Evolutionary conservation across 2,329 filamentous ascomycete species (phyloP), one percentile per base, ranked within the genome.

Genomic region (Acrocalymma vagum): DNA sequence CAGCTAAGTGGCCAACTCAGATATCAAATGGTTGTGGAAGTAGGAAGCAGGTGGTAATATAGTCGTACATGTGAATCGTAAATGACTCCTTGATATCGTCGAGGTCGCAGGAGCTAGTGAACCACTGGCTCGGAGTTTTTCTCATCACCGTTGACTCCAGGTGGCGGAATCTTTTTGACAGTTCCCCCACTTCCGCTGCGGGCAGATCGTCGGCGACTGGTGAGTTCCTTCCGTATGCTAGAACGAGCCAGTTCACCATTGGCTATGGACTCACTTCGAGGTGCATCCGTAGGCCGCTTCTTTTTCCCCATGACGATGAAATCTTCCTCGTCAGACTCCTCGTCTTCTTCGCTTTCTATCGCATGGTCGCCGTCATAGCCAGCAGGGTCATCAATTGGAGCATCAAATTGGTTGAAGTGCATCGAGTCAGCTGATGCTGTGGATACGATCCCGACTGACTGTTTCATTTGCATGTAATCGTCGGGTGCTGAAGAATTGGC

Each of bases 161-260:
- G 49, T 32, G 63, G 58, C 20, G 65, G 62, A 10, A 77, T 63
- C 53, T 77, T 77, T 58, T 78, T 77, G 53, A 78, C 73, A 6
- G 76, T 78, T 21, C 75, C 74, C 48, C 73, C 76, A 55, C 75
- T 78, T 16, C 74, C 75, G 49, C 74, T 78, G 23, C 76, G 67
- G 9, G 65, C 69, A 24, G 72, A 70, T 67, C 74, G 55, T 54
- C 73, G 48, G 49, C 71, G 55, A 51, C 46, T 29, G 39, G 55
- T 22, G 56, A 60, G 13, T 9, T 58, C 55, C 31, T 53, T 55
- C 31, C 56, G 57, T 14, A 63, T 24, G 28, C 52, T 53, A 13
- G 59, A 55, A 16, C 67, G 58, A 7, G 70, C 58, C 1, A 71
- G 51, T 39, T 70, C 60, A 14, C 63, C 69, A 33, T 68, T 66